Evolutionary conservation across 2,329 filamentous ascomycete genomes (phyloP).

Genomic region (Cladosporium sp.): DNA sequence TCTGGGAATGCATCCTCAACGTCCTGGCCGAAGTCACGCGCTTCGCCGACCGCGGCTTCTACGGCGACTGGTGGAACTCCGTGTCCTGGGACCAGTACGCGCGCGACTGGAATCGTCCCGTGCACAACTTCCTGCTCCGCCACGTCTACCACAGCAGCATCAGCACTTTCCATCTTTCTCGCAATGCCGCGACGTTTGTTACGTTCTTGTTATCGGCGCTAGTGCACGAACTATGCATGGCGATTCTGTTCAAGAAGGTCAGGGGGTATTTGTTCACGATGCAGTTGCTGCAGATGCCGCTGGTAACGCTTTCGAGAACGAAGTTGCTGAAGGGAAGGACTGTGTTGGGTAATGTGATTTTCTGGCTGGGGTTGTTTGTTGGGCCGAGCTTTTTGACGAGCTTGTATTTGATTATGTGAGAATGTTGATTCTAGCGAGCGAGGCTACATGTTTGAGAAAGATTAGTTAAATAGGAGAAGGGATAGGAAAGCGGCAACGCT

Average conservation of each 20-base stretch:
- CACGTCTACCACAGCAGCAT: constrained; percentile 81
- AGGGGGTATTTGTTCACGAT: constrained; percentile 72
- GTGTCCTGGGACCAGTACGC: constrained; percentile 73
- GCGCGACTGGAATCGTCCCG: constrained; percentile 78
- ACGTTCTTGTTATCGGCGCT: constrained; percentile 73
- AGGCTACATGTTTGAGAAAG: background rate
- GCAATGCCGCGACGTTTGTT: constrained; percentile 70
- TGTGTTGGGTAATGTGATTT: constrained; percentile 71
- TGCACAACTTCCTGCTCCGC: constrained; percentile 74
- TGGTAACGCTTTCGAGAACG: constrained; percentile 68
- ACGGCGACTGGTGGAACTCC: constrained; percentile 57
- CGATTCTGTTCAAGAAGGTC: constrained; percentile 76
- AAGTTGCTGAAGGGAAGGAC: constrained; percentile 64
- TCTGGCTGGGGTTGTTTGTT: constrained; percentile 78
- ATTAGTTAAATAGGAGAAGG: background rate
- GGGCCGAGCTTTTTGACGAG: constrained; percentile 66
- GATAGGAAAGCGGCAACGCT: background rate
- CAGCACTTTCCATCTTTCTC: constrained; percentile 69
- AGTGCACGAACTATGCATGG: constrained; percentile 77
- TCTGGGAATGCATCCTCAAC: constrained; percentile 71
- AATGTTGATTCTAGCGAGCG: background rate
- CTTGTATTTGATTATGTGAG: constrained; percentile 52
- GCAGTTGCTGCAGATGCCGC: constrained; percentile 73
- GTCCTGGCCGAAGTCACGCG: constrained; percentile 73
- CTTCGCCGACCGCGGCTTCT: constrained; percentile 76